Conservation (phyloP, 495 filamentous ascomycete genomes). For the Neurospora sp. region DNA sequence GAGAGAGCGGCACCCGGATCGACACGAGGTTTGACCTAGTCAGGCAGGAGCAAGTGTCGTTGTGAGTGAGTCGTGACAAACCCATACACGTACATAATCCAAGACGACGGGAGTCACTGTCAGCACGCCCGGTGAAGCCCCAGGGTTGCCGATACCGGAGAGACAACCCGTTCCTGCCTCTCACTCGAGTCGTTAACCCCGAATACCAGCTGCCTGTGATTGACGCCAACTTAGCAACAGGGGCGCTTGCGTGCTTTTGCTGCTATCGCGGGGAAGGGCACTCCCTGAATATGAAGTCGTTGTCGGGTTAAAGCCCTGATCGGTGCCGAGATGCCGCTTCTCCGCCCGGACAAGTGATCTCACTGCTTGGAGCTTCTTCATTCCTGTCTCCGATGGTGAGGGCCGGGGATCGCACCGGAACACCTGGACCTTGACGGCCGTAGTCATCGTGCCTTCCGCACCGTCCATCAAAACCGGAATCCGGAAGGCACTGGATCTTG, state of each 20-base stretch:
- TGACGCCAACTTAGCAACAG: background rate
- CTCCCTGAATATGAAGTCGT: background rate
- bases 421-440: background rate
- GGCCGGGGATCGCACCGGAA: background rate
- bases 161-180: background rate
- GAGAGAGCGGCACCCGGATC: background rate
- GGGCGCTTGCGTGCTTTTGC: background rate
- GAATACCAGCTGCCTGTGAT: too few species aligned
- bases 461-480: too few species aligned
- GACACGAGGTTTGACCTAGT: background rate
- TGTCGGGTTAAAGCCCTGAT: background rate
- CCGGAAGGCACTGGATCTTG: too few species aligned
- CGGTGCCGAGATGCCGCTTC: background rate
- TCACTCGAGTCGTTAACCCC: background rate
- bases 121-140: background rate
- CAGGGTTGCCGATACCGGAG: background rate
- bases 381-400: background rate
- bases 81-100: background rate
- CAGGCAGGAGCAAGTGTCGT: background rate
- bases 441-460: too few species aligned
- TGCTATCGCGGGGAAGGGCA: background rate
- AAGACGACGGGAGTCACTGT: background rate
- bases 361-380: background rate
- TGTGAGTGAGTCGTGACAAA: background rate
- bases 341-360: background rate